These are phyloP conservation scores for Rhodotorula glutinis DNA, from an alignment of 1,284 basidiomycete genomes.

Conservation along the genomic window DNA sequence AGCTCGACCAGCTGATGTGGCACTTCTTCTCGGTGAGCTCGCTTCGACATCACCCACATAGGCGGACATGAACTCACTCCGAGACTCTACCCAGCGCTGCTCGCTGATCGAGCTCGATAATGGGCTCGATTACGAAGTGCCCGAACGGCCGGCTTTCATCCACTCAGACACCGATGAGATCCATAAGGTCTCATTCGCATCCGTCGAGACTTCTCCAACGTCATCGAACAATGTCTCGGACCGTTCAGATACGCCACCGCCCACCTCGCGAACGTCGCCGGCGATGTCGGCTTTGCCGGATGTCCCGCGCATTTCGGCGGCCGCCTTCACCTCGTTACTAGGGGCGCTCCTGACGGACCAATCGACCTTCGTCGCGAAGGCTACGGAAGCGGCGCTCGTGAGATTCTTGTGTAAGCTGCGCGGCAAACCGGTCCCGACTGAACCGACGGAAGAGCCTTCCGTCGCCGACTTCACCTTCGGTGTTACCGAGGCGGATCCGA, in stretches of 20 bases:
- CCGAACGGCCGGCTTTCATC: neutral
- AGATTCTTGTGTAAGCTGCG: slow-evolving; percentile 40
- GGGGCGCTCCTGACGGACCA: slow-evolving; percentile 65
- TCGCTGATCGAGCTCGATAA: slow-evolving; percentile 34
- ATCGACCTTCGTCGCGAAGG: slow-evolving; percentile 29
- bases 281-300: slow-evolving; percentile 40
- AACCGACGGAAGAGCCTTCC: neutral
- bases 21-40: slow-evolving; percentile 76
- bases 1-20: slow-evolving; percentile 82
- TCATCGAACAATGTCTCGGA: slow-evolving; percentile 12
- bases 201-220: slow-evolving; percentile 14
- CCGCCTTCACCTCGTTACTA: slow-evolving; percentile 85
- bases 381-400: slow-evolving; percentile 32
- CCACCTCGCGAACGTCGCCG: slow-evolving; percentile 32
- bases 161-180: neutral
- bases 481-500: neutral
- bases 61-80: neutral
- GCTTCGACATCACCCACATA: no score
- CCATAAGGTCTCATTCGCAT: neutral
- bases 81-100: slow-evolving; percentile 21
- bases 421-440: slow-evolving; percentile 15
- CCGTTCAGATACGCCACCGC: slow-evolving; percentile 24
- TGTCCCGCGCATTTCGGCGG: slow-evolving; percentile 64
- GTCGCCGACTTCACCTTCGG: slow-evolving; percentile 12
- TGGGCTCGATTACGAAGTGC: neutral